A percentile compares a stretch with the other conserved stretches of the same genome.
Evolutionary conservation across 2,329 filamentous ascomycete genomes (phyloP).

Genomic region (Botryotinia globosa): DNA sequence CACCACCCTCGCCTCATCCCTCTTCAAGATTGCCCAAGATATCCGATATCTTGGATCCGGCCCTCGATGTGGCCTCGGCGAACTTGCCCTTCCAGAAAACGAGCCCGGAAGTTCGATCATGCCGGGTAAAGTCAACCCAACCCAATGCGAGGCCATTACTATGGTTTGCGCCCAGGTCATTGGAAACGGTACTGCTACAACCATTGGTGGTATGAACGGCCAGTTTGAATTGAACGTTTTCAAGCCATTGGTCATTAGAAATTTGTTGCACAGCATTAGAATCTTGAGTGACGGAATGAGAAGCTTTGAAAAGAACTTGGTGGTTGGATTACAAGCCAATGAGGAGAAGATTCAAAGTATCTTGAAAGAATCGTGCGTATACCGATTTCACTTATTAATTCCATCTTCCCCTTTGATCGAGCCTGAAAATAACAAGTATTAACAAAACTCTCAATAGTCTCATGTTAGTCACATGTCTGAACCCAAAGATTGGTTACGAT

Average conservation of each 20-base stretch:
- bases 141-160: conserved; percentile 94
- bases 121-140: conserved; percentile 99
- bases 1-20: conserved; percentile 86
- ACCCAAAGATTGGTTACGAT: conserved; percentile 96
- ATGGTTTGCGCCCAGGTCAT: conserved; percentile 98
- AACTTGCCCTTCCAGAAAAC: conserved; percentile 92
- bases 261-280: conserved; percentile 87
- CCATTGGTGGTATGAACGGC: conserved; percentile 92
- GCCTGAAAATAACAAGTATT: neutral
- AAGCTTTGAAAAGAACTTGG: conserved; percentile 91
- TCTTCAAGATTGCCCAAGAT: conserved; percentile 98
- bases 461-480: conserved; percentile 97
- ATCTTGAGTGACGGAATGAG: conserved; percentile 89
- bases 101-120: conserved; percentile 98
- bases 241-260: conserved; percentile 94
- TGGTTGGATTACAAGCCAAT: conserved; percentile 84
- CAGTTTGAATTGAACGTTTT: conserved; percentile 99
- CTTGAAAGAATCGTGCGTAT: conserved; percentile 84
- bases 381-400: neutral
- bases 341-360: conserved; percentile 87
- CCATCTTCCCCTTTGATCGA: neutral
- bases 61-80: conserved; percentile 90
- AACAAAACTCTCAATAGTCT: conserved; percentile 54
- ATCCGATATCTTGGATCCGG: conserved; percentile 96
- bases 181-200: conserved; percentile 92